Base-by-base conservation (phyloP, 1,284 basidiomycete species). In the Thelephora terrestris region DNA sequence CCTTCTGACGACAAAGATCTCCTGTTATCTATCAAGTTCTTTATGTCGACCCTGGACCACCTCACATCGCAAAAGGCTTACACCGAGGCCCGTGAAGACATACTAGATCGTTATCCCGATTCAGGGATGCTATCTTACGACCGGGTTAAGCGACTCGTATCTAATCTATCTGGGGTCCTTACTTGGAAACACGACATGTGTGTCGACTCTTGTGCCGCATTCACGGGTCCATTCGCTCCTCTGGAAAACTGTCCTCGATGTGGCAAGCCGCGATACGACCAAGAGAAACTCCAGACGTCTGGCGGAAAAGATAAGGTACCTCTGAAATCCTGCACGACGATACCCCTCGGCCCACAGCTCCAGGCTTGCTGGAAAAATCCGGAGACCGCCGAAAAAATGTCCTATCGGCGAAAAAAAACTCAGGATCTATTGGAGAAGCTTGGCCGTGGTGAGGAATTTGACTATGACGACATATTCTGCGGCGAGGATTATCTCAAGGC, bases 111-210 rank as follows among this genome's bases (percentile, higher is more conserved):
- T n/a, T 27, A 5, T 10, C 60, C 57, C 2, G 52, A 59, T 1
- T 20, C 34, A 12, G 27, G 54, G 0, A 47, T 67, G 7, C 56
- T 62, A 1, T 59, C 62, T 0, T 60, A 58, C 37, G 47, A 59
- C 42, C 23, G 45, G 6, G 52, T 65, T 39, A 58, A 64, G 38
- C 42, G 47, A 5, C 46, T 42, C 2, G 46, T 63, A 2, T 47
- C 37, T 6, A 45, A 61, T 0, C 37, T 63, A 24, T 62, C 45
- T n/a, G 61, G 64, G 5, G 50, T 67, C 16, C 9, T 37, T 7
- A 40, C 58, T 2, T 45, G 66, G 5, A 21, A 37, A 1, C 36
- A 51, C 23, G 57, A 67, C 46, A 66, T 66, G 64, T 67, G 64
- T 46, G 36, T 57, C 24, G 55, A 62, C 14, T 51, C 55, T 10